Base-by-base conservation (phyloP, 495 filamentous ascomycete genomes). In the Letharia lupina region DNA sequence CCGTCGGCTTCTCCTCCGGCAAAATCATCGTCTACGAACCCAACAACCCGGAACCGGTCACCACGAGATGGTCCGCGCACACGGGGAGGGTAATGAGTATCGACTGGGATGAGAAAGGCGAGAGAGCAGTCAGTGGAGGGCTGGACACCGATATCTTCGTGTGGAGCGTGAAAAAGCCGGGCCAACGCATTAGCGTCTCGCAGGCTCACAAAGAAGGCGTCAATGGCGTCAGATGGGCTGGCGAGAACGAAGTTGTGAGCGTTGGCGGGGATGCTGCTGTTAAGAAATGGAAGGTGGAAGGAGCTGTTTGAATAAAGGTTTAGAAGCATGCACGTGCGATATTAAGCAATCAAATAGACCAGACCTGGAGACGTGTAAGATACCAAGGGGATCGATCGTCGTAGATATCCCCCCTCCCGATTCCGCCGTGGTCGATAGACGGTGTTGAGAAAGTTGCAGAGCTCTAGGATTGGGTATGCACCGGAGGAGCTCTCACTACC, bases 141-240 rank as follows among this genome's bases (percentile, higher is more conserved):
- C 76, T 98, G 47, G 94, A 98, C 72, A 96, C 91, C 6, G 89
- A 96, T 70, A 84, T 98, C 52, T 90, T 89, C 71, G 87, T 96
- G 40, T 98, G 94, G 92, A 96, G 91, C 74, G 77, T 97, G 68
- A 80, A 84, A 57, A 88, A 90, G 67, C 93, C 91, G 0, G 91
- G 90, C 37, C 87, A 86, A 72, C 83, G 93, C 72, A 78, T 93
- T 62, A 91, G 91, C 75, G 84, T 85, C 47, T 74, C 82, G 39
- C 91, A 95, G 73, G 91, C 93, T 58, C 94, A 98, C 75, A 96
- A 96, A 78, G 94, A 97, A 65, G 94, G 94, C 3, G 91, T 98
- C 11, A 90, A 88, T 70, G 92, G 89, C 6, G 92, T 98, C 8
- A 83, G 79, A 12, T 98, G 94, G 95, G 82, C 90, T 23, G 83